These are phyloP conservation scores for Nigrograna mackinnonii DNA, from an alignment of 2,329 filamentous ascomycete genomes.

Conservation along the genomic window DNA sequence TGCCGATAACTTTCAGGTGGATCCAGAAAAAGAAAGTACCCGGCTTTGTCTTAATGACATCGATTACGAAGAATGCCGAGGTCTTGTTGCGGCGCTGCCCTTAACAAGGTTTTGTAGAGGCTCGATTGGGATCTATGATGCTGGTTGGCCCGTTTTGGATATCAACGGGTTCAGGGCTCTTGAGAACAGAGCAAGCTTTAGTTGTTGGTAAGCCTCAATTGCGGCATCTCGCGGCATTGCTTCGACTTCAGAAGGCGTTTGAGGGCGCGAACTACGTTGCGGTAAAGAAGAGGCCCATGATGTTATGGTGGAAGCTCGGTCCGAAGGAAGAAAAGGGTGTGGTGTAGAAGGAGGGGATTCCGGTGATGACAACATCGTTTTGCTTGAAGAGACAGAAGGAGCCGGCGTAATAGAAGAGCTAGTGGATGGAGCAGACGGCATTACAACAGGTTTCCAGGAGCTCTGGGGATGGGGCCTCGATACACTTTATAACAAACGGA, in stretches of 20 bases:
- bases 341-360: conserved; percentile 14
- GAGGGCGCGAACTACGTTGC: conserved; percentile 15
- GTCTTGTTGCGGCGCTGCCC: too few species aligned
- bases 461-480: too few species aligned
- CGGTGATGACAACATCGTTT: conserved; percentile 14
- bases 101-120: too few species aligned
- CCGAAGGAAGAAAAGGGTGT: conserved; percentile 30
- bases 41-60: too few species aligned
- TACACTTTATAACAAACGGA: too few species aligned
- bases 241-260: conserved; percentile 15
- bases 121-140: too few species aligned
- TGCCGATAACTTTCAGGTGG: too few species aligned
- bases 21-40: too few species aligned
- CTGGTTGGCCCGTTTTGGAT: not conserved
- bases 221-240: conserved; percentile 25
- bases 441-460: too few species aligned
- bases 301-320: conserved; percentile 31
- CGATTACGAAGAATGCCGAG: not conserved
- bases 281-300: conserved; percentile 35
- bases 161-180: conserved; percentile 30
- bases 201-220: conserved; percentile 37
- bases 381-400: conserved; percentile 16
- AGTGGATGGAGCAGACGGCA: too few species aligned
- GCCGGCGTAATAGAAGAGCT: not conserved
- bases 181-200: conserved; percentile 35